phyloP scores from a whole-genome alignment of 2,329 filamentous ascomycete genomes.

The Tolypocladium ovalisporum region DNA sequence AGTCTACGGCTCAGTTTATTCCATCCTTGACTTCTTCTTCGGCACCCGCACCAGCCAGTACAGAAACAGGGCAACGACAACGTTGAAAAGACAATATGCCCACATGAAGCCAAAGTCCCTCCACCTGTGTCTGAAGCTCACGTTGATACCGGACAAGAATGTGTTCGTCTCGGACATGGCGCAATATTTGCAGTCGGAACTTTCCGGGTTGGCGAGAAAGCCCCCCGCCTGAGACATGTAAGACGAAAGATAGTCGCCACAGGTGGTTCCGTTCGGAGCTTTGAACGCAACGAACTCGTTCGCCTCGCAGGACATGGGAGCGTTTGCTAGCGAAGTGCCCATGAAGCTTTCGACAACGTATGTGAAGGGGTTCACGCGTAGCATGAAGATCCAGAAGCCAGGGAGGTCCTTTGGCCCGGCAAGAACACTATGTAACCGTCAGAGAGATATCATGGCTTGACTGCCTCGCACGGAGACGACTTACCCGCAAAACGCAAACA shows the following conservation, averaged over 20 bases:
- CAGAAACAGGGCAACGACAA: background rate
- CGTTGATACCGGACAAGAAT: background rate
- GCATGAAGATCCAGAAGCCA: conserved; percentile 74
- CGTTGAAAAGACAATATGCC: background rate
- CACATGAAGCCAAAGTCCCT: background rate
- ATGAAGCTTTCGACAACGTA: conserved; percentile 57
- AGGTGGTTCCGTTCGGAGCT: background rate
- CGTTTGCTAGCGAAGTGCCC: background rate
- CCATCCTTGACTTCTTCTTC: background rate
- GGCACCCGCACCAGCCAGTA: background rate
- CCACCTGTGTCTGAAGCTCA: background rate
- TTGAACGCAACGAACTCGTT: background rate
- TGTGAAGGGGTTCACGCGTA: conserved; percentile 64
- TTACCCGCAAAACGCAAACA: conserved; percentile 33
- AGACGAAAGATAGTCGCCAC: background rate
- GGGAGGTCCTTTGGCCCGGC: conserved; percentile 37
- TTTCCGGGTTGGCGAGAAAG: background rate
- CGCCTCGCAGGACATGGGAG: background rate
- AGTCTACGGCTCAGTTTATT: background rate
- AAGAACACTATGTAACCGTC: background rate
- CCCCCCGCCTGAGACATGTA: background rate
- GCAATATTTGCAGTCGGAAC: background rate
- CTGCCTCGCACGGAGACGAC: conserved; percentile 40
- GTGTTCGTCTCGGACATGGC: background rate
- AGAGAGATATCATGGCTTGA: background rate